Conservation (phyloP, 495 filamentous ascomycete genomes). For the Aspergillus ostianus region DNA sequence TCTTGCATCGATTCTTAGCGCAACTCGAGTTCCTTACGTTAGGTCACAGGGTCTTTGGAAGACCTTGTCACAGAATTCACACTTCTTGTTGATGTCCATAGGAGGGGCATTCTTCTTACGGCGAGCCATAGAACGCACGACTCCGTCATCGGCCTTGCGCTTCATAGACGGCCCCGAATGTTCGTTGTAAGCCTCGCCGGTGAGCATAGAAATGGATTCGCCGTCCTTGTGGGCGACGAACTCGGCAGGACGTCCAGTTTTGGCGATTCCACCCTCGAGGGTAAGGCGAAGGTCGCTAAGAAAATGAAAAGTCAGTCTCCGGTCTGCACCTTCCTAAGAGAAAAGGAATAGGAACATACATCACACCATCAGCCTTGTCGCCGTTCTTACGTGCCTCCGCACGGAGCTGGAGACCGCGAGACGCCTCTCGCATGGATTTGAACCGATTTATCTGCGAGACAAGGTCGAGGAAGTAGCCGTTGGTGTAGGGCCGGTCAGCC, state of each 20-base stretch:
- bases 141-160: slow-evolving; percentile 66
- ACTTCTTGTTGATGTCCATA: slow-evolving; percentile 73
- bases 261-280: slow-evolving; percentile 71
- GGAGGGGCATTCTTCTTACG: slow-evolving; percentile 75
- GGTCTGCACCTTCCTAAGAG: not conserved
- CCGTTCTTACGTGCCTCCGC: slow-evolving; percentile 19
- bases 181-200: slow-evolving; percentile 49
- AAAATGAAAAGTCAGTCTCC: slow-evolving; percentile 2
- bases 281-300: slow-evolving; percentile 63
- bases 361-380: slow-evolving; percentile 28
- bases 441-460: slow-evolving; percentile 79
- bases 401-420: slow-evolving; percentile 36
- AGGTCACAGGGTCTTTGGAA: slow-evolving; percentile 92
- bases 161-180: slow-evolving; percentile 52
- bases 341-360: slow-evolving; percentile 42
- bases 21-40: slow-evolving; percentile 43
- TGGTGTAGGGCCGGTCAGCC: slow-evolving; percentile 82
- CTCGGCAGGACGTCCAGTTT: slow-evolving; percentile 74
- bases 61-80: slow-evolving; percentile 78
- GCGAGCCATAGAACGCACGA: slow-evolving; percentile 83
- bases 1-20: not conserved
- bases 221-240: slow-evolving; percentile 77
- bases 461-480: slow-evolving; percentile 91
- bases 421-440: slow-evolving; percentile 58
- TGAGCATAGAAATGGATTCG: slow-evolving; percentile 70